Conservation (phyloP, 2,329 filamentous ascomycete genomes). For the Stachybotrys chlorohalonatus region DNA sequence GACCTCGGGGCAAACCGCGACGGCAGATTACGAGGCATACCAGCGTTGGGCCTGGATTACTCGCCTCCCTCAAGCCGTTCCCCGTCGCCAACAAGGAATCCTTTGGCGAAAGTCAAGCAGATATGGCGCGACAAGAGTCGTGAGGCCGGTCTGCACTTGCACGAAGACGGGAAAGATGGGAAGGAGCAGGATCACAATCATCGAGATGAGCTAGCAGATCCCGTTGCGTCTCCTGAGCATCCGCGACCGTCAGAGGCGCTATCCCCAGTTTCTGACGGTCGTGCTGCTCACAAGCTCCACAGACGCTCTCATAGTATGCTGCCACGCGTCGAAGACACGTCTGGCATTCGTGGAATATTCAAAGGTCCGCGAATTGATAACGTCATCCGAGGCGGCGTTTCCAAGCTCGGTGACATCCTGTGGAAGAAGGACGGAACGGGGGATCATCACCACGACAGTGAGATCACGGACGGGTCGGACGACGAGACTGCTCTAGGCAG, state of each 20-base stretch:
- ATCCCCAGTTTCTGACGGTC: slow-evolving; percentile 8
- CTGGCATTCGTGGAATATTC: slow-evolving; percentile 56
- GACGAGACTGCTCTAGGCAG: slow-evolving; percentile 31
- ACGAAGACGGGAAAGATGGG: slow-evolving; percentile 22
- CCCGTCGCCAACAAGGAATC: slow-evolving; percentile 54
- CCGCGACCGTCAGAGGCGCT: background rate
- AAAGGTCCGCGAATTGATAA: slow-evolving; percentile 69
- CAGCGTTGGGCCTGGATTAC: slow-evolving; percentile 51
- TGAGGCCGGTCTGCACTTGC: slow-evolving; percentile 25
- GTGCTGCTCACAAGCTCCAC: slow-evolving; percentile 36
- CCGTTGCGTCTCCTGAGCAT: slow-evolving; percentile 4
- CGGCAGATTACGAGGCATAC: slow-evolving; percentile 23
- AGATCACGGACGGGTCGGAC: slow-evolving; percentile 42
- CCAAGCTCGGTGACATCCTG: slow-evolving; percentile 46
- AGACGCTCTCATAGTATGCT: slow-evolving; percentile 41
- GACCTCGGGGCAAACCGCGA: slow-evolving; percentile 36
- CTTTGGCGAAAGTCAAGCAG: slow-evolving; percentile 44
- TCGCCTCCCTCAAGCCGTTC: slow-evolving; percentile 55
- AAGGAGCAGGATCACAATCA: slow-evolving; percentile 9
- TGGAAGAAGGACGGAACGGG: slow-evolving; percentile 41
- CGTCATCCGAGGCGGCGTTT: slow-evolving; percentile 52
- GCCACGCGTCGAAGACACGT: slow-evolving; percentile 22
- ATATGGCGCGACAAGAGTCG: slow-evolving; percentile 46
- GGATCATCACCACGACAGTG: slow-evolving; percentile 25
- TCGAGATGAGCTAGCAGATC: slow-evolving; percentile 17